Conservation (phyloP, 352 stramenopile species). For the Pythium chondricola region DNA sequence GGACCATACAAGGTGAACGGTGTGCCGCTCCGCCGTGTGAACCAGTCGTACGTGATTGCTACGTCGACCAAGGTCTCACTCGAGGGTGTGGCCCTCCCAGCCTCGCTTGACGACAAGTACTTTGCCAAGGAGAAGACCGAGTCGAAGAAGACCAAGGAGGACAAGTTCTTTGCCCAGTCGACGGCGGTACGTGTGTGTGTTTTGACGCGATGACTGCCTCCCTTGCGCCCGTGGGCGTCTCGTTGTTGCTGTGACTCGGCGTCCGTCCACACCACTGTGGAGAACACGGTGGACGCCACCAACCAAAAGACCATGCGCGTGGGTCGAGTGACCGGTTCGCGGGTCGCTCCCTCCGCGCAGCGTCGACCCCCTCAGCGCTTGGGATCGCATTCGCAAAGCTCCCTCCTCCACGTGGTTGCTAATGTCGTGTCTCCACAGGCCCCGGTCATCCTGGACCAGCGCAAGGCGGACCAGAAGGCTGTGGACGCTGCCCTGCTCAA, state of each 20-base stretch:
- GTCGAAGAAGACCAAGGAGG: slow-evolving; percentile 91
- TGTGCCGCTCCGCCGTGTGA: slow-evolving; percentile 94
- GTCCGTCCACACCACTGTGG: neutral
- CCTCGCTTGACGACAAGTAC: slow-evolving; percentile 94
- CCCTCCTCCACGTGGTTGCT: slow-evolving; percentile 43
- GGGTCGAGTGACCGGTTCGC: slow-evolving; percentile 7
- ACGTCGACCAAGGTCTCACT: slow-evolving; percentile 98
- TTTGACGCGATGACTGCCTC: too few relatives aligned
- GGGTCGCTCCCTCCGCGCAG: slow-evolving; percentile 10
- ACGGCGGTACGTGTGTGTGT: slow-evolving; percentile 75
- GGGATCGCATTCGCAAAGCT: slow-evolving; percentile 89
- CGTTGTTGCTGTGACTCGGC: slow-evolving; percentile 18
- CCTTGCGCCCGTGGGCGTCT: too few relatives aligned
- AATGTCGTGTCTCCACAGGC: slow-evolving; percentile 31
- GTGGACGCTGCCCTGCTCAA: slow-evolving; percentile 92
- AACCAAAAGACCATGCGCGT: too few relatives aligned
- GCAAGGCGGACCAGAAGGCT: slow-evolving; percentile 98
- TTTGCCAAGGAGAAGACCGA: slow-evolving; percentile 92
- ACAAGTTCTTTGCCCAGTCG: slow-evolving; percentile 96
- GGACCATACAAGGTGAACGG: slow-evolving; percentile 97
- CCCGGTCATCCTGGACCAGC: slow-evolving; percentile 93
- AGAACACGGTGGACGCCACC: neutral
- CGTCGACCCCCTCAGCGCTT: slow-evolving; percentile 69
- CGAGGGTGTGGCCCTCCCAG: slow-evolving; percentile 85
- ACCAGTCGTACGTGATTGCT: slow-evolving; percentile 98